phyloP scores from a whole-genome alignment of 345 rosid genomes.

The Aquilaria sinensis region DNA sequence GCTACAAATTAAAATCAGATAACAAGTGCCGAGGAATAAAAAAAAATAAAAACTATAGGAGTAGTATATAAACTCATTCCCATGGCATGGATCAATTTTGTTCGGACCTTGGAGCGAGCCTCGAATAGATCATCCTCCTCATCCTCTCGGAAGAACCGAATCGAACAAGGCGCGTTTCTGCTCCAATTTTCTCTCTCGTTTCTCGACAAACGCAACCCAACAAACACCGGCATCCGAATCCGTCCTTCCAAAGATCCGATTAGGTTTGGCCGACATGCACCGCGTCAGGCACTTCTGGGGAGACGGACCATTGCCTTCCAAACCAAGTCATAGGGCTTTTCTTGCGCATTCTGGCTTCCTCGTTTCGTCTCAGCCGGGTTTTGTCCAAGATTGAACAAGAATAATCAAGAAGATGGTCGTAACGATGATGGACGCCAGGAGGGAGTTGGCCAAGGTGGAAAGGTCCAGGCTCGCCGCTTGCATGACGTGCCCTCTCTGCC shows the following conservation, averaged over 20 bases:
- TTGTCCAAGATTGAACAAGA: neutral
- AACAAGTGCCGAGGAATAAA: too few relatives aligned
- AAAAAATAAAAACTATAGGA: too few relatives aligned
- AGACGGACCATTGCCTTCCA: neutral
- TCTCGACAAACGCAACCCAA: neutral
- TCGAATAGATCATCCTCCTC: slow-evolving; percentile 23
- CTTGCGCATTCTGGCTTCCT: neutral
- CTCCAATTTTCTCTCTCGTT: slow-evolving; percentile 3
- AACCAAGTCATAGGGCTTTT: too few relatives aligned
- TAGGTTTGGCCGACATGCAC: slow-evolving; percentile 27
- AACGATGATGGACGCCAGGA: neutral
- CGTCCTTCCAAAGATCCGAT: neutral
- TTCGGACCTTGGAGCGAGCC: neutral
- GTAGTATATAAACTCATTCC: too few relatives aligned
- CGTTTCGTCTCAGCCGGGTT: neutral
- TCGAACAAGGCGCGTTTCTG: slow-evolving; percentile 18
- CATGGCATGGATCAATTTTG: too few relatives aligned
- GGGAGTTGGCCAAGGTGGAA: slow-evolving; percentile 20
- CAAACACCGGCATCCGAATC: neutral
- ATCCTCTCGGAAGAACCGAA: slow-evolving; percentile 21
- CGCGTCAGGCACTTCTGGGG: slow-evolving; percentile 21
- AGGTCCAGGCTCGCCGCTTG: slow-evolving; percentile 26
- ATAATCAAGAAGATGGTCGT: neutral
- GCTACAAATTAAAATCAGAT: too few relatives aligned
- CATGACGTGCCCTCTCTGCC: slow-evolving; percentile 44